phyloP scores from a whole-genome alignment of 192 early-diverging fungal species.

The Backusella psychrophila region DNA sequence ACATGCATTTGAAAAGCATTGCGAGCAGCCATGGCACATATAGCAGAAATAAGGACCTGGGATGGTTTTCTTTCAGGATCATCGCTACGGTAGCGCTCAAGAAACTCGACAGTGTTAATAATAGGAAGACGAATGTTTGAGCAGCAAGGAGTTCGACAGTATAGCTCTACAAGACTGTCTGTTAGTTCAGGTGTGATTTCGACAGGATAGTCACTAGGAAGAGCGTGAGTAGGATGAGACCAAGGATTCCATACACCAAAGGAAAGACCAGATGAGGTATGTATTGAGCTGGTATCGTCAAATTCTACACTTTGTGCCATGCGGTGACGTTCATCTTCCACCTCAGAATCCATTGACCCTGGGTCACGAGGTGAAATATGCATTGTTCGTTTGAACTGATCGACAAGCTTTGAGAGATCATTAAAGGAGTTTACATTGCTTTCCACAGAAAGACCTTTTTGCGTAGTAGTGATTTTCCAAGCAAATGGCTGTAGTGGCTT shows the following conservation, averaged over 20 bases:
- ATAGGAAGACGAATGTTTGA: constrained; percentile 31
- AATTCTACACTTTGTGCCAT: constrained; percentile 2
- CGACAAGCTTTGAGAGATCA: constrained; percentile 38
- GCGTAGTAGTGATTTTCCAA: constrained; percentile 41
- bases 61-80: constrained; percentile 25
- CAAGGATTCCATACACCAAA: constrained; percentile 38
- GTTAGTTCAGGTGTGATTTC: constrained; percentile 36
- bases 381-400: constrained; percentile 39
- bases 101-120: constrained; percentile 26
- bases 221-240: constrained; percentile 24
- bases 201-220: constrained; percentile 36
- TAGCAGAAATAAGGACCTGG: constrained; percentile 27
- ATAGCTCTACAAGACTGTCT: constrained; percentile 33
- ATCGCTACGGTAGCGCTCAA: constrained; percentile 19
- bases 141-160: constrained; percentile 36
- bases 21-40: constrained; percentile 39
- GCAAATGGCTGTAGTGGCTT: constrained; percentile 33
- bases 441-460: constrained; percentile 36
- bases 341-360: neutral
- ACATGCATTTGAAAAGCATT: constrained; percentile 41
- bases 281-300: constrained; percentile 15
- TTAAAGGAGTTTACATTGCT: constrained; percentile 37
- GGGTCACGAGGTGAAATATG: constrained; percentile 23
- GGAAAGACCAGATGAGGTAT: constrained; percentile 22
- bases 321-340: constrained; percentile 2